Percentiles rank a stretch among this genome's conserved stretches.
Conservation (phyloP, 2,329 filamentous ascomycete species). For the Fusarium lyarnte region DNA sequence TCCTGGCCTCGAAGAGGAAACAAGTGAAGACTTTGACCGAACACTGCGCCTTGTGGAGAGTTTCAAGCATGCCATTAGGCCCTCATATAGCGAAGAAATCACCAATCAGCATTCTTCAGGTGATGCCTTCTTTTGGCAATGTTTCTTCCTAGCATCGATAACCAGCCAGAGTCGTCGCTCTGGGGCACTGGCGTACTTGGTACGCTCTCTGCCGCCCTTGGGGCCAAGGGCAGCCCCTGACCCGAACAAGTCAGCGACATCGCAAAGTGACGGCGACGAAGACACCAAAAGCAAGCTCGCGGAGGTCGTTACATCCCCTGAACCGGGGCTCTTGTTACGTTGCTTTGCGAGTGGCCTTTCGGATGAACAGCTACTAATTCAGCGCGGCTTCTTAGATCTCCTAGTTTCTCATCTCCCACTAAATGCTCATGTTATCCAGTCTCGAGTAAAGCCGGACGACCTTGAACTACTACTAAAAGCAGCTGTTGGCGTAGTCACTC, state of each 20-base stretch:
- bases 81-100: conserved; percentile 60
- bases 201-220: conserved; percentile 73
- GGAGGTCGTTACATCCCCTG: conserved; percentile 82
- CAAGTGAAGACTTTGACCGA: conserved; percentile 94
- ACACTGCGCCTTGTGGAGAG: conserved; percentile 81
- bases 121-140: conserved; percentile 97
- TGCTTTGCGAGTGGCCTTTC: conserved; percentile 90
- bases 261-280: conserved; percentile 26
- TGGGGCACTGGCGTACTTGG: conserved; percentile 87
- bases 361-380: conserved; percentile 90
- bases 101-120: conserved; percentile 66
- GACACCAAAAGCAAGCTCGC: conserved; percentile 61
- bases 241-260: conserved; percentile 14
- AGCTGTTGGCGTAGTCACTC: conserved; percentile 85
- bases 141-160: conserved; percentile 91
- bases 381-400: conserved; percentile 92
- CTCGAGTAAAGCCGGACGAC: conserved; percentile 76
- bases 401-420: conserved; percentile 90
- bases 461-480: conserved; percentile 83
- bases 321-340: conserved; percentile 88
- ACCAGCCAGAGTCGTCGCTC: conserved; percentile 86
- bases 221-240: conserved; percentile 21
- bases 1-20: conserved; percentile 93
- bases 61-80: conserved; percentile 75
- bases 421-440: conserved; percentile 82